phyloP scores from a whole-genome alignment of 768 basidiomycete genomes.

The Tephrocybe sp. region DNA sequence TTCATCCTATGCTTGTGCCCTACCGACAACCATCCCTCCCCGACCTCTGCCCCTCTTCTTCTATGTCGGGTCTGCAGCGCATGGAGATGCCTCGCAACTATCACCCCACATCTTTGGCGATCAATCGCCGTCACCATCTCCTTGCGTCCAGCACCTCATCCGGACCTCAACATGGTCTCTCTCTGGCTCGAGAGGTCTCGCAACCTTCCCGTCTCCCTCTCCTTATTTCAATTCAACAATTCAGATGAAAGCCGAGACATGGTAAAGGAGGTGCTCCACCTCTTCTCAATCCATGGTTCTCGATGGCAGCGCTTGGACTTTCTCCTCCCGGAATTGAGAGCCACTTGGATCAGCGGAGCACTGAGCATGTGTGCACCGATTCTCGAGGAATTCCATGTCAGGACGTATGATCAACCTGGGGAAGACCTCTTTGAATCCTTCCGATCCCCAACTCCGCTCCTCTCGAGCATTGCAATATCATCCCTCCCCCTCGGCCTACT shows the following conservation, averaged over 20 bases:
- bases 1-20: slow-evolving; percentile 24
- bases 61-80: slow-evolving; percentile 39
- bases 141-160: slow-evolving; percentile 24
- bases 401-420: slow-evolving; percentile 26
- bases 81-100: slow-evolving; percentile 40
- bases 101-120: slow-evolving; percentile 40
- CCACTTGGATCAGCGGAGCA: slow-evolving; percentile 21
- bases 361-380: slow-evolving; percentile 25
- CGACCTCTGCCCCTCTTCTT: slow-evolving; percentile 29
- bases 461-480: slow-evolving; percentile 28
- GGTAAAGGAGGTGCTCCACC: slow-evolving; percentile 26
- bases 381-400: slow-evolving; percentile 28
- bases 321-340: slow-evolving; percentile 29
- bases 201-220: slow-evolving; percentile 28
- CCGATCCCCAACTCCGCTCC: slow-evolving; percentile 23
- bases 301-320: slow-evolving; percentile 32
- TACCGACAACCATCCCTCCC: slow-evolving; percentile 2
- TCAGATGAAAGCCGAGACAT: slow-evolving; percentile 26
- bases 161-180: slow-evolving; percentile 24
- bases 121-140: slow-evolving; percentile 29
- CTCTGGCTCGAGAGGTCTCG: slow-evolving; percentile 34
- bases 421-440: slow-evolving; percentile 30
- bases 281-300: slow-evolving; percentile 28
- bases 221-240: slow-evolving; percentile 31
- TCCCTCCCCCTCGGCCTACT: slow-evolving; percentile 26